These are phyloP conservation scores for Kandelia obovata DNA, from an alignment of 345 rosid species.

Conservation along the genomic window DNA sequence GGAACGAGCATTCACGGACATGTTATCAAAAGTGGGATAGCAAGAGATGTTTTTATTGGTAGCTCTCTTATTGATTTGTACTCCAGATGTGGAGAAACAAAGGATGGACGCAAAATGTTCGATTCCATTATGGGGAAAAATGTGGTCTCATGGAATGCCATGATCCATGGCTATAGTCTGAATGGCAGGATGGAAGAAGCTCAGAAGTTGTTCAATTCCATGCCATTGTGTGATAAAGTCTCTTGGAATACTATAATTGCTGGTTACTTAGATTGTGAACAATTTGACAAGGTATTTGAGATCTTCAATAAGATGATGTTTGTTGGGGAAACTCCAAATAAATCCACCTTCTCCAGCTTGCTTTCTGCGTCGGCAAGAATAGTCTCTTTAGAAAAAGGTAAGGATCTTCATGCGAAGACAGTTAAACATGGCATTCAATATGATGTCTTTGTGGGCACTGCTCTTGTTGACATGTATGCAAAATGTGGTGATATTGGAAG, in stretches of 20 bases:
- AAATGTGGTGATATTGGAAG: slow-evolving; percentile 53
- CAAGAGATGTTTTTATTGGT: slow-evolving; percentile 30
- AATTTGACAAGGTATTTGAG: slow-evolving; percentile 41
- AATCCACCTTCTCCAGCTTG: slow-evolving; percentile 46
- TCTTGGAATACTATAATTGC: slow-evolving; percentile 50
- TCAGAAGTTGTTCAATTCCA: slow-evolving; percentile 34
- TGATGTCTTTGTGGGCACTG: slow-evolving; percentile 47
- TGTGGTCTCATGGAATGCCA: slow-evolving; percentile 51
- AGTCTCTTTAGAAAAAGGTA: slow-evolving; percentile 49
- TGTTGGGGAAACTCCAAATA: slow-evolving; percentile 36
- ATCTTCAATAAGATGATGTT: slow-evolving; percentile 45
- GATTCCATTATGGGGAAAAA: slow-evolving; percentile 33
- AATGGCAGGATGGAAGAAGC: slow-evolving; percentile 52
- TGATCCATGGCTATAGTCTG: slow-evolving; percentile 48
- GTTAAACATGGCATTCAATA: slow-evolving; percentile 38
- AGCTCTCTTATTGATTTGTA: slow-evolving; percentile 52
- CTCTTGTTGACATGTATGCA: slow-evolving; percentile 59
- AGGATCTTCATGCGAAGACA: slow-evolving; percentile 49
- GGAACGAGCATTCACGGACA: slow-evolving; percentile 51
- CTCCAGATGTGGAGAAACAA: slow-evolving; percentile 43
- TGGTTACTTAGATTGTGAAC: slow-evolving; percentile 42
- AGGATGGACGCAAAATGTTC: slow-evolving; percentile 39
- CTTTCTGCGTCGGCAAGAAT: slow-evolving; percentile 45
- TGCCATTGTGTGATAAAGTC: slow-evolving; percentile 34
- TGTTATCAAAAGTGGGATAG: slow-evolving; percentile 37